Conservation (phyloP, 805 yeast genomes). For the Zygosaccharomyces gambellarensis region DNA sequence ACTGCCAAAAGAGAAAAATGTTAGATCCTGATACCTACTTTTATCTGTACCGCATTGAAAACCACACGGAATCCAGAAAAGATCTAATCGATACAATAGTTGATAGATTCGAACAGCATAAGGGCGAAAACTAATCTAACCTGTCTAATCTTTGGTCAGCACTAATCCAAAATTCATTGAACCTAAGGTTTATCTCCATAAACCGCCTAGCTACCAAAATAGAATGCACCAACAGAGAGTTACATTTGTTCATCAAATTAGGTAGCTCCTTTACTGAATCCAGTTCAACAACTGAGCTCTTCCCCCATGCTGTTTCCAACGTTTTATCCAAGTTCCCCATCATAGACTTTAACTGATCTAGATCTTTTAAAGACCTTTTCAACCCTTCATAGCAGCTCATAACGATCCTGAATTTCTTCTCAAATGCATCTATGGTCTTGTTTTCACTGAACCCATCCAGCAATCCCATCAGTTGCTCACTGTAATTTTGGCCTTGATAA, state of each 20-base stretch:
- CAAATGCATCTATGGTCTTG: slow-evolving; percentile 1
- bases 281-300: neutral
- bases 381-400: slow-evolving; percentile 6
- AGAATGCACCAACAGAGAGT: slow-evolving; percentile 8
- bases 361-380: neutral
- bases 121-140: neutral
- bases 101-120: slow-evolving; percentile 7
- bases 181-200: slow-evolving; percentile 8
- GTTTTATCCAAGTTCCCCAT: neutral
- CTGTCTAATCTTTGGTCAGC: slow-evolving; percentile 3
- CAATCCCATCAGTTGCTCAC: slow-evolving; percentile 6
- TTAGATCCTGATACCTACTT: slow-evolving; percentile 21
- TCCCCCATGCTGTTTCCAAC: neutral
- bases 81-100: slow-evolving; percentile 10
- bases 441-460: slow-evolving; percentile 2
- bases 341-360: slow-evolving; percentile 1
- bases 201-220: slow-evolving; percentile 9
- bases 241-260: slow-evolving; percentile 4
- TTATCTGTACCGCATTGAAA: slow-evolving; percentile 17
- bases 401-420: neutral
- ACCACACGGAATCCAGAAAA: slow-evolving; percentile 5
- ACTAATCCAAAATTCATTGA: slow-evolving; percentile 10
- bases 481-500: slow-evolving; percentile 6
- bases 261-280: slow-evolving; percentile 1
- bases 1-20: slow-evolving; percentile 21